A percentile compares a stretch with the other conserved stretches of the same genome.
Evolutionary conservation across 1,284 basidiomycete species (phyloP).

Genomic region (Amylostereum areolatum): DNA sequence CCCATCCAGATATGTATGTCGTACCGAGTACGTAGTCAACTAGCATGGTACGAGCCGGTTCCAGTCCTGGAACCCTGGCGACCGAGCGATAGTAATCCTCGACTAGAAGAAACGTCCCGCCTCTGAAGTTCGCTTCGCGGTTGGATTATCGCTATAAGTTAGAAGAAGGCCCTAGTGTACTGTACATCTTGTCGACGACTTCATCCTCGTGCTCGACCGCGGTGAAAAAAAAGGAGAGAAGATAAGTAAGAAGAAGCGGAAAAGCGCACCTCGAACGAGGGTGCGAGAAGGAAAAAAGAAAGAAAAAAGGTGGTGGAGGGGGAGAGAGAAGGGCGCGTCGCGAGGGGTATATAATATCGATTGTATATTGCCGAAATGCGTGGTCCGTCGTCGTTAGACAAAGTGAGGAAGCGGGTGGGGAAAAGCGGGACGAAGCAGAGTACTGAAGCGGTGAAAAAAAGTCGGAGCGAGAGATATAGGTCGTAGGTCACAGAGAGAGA

Average conservation of each 20-base stretch:
- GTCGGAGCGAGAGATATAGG: constrained; percentile 15
- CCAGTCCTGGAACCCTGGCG: too few relatives aligned
- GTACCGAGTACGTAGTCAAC: too few relatives aligned
- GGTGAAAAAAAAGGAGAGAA: neutral
- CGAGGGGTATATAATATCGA: constrained; percentile 1
- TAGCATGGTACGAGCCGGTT: too few relatives aligned
- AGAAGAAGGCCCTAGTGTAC: too few relatives aligned
- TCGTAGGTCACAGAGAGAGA: constrained; percentile 17
- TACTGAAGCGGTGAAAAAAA: constrained; percentile 9
- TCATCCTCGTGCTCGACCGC: constrained; percentile 8
- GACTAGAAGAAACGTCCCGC: too few relatives aligned
- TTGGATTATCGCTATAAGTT: too few relatives aligned
- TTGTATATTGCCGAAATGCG: neutral
- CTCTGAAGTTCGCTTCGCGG: too few relatives aligned
- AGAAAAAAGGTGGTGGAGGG: constrained; percentile 6
- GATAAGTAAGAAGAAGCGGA: neutral
- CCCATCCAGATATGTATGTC: too few relatives aligned
- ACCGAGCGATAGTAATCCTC: too few relatives aligned
- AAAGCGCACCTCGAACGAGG: too few relatives aligned
- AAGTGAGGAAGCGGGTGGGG: neutral
- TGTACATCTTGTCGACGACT: too few relatives aligned
- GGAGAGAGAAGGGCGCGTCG: neutral
- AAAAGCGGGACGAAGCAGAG: neutral
- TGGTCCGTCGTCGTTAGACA: too few relatives aligned
- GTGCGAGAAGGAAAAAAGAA: constrained; percentile 3